Conservation (phyloP, 2,329 filamentous ascomycete genomes). For the Pyricularia sp. region DNA sequence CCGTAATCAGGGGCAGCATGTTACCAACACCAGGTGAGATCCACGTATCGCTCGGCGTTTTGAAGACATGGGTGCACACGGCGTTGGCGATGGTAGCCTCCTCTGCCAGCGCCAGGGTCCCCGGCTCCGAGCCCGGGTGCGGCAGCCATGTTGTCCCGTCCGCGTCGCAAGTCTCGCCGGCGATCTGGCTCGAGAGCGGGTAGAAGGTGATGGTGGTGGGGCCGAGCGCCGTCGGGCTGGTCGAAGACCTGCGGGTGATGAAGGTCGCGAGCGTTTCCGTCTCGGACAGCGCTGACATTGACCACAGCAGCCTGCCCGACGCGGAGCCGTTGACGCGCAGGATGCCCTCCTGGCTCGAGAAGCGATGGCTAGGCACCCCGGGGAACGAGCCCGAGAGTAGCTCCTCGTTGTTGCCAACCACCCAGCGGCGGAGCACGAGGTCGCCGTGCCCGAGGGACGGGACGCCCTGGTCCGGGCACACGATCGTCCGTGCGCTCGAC, state of each 20-base stretch:
- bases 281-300: slow-evolving; percentile 2
- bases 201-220: neutral
- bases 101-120: slow-evolving; percentile 3
- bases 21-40: slow-evolving; percentile 3
- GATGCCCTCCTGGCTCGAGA: slow-evolving; percentile 1
- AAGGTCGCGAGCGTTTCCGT: slow-evolving; percentile 4
- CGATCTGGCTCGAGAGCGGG: slow-evolving; percentile 3
- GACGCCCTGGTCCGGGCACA: neutral
- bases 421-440: slow-evolving; percentile 3
- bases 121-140: neutral
- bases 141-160: slow-evolving; percentile 4
- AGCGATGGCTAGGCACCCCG: neutral
- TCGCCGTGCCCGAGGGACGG: slow-evolving; percentile 3
- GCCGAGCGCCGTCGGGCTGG: neutral
- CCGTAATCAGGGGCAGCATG: slow-evolving; percentile 3
- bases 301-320: slow-evolving; percentile 3
- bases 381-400: slow-evolving; percentile 1
- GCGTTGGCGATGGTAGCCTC: neutral
- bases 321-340: neutral
- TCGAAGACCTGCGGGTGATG: neutral
- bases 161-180: neutral
- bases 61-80: neutral
- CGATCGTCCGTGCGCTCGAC: neutral
- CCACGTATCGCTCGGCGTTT: slow-evolving; percentile 2
- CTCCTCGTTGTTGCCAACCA: slow-evolving; percentile 5